Percentiles rank a stretch among this genome's conserved stretches.
phyloP scores from a whole-genome alignment of 1,284 basidiomycete genomes.

The Ganoderma multipileum region DNA sequence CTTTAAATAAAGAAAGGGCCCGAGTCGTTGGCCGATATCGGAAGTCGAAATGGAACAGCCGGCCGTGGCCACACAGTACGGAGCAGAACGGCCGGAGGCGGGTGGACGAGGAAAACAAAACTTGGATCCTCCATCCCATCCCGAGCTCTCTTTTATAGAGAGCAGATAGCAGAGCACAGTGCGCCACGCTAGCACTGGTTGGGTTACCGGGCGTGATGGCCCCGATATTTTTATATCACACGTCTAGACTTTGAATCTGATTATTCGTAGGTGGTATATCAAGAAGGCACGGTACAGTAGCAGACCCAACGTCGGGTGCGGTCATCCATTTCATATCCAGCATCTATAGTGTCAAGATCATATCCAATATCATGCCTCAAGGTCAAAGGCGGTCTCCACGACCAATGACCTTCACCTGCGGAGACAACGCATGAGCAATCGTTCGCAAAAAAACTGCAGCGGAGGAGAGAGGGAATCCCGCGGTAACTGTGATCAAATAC shows the following conservation, averaged over 20 bases:
- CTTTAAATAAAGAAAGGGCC: neutral
- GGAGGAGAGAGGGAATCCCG: neutral
- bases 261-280: constrained; percentile 16
- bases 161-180: neutral
- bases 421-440: constrained; percentile 30
- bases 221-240: neutral
- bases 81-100: neutral
- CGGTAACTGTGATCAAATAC: constrained; percentile 33
- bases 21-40: neutral
- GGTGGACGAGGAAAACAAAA: neutral
- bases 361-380: neutral
- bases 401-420: constrained; percentile 42
- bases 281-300: constrained; percentile 9
- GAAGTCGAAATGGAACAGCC: neutral
- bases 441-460: constrained; percentile 6
- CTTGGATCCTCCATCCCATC: neutral
- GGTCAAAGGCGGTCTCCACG: constrained; percentile 36
- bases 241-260: neutral
- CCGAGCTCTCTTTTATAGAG: neutral
- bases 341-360: neutral
- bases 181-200: neutral
- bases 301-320: constrained; percentile 9
- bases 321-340: constrained; percentile 7
- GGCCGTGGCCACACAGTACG: no score
- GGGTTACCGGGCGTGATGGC: neutral